phyloP scores from a whole-genome alignment of 495 filamentous ascomycete species.

The Neurospora sp. region DNA sequence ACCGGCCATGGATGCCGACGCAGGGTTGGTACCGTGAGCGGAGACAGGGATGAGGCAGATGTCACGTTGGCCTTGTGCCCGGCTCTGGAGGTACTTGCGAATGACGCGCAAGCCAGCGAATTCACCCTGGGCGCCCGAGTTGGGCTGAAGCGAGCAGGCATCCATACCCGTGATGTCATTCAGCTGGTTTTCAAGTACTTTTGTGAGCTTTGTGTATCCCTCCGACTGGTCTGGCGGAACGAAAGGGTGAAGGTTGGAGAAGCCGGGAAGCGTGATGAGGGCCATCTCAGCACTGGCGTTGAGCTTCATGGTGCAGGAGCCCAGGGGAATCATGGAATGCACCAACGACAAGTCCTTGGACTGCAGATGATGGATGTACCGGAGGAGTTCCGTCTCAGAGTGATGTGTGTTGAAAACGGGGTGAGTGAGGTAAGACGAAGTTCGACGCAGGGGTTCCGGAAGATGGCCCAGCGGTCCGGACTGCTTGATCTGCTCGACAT shows the following conservation, averaged over 20 bases:
- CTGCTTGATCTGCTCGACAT: background rate
- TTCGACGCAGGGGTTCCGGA: slow-evolving; percentile 57
- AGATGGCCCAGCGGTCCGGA: slow-evolving; percentile 35
- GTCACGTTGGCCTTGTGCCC: slow-evolving; percentile 59
- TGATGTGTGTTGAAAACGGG: slow-evolving; percentile 96
- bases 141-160: slow-evolving; percentile 84
- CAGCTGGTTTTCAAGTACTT: slow-evolving; percentile 66
- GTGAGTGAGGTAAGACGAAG: slow-evolving; percentile 71
- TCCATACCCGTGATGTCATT: slow-evolving; percentile 85
- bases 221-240: slow-evolving; percentile 50
- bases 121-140: slow-evolving; percentile 95
- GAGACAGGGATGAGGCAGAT: slow-evolving; percentile 96
- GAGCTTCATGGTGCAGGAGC: slow-evolving; percentile 99
- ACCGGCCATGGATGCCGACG: slow-evolving; percentile 92
- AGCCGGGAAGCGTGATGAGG: slow-evolving; percentile 76
- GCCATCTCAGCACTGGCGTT: slow-evolving; percentile 88
- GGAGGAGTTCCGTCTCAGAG: slow-evolving; percentile 90
- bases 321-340: slow-evolving; percentile 99
- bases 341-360: slow-evolving; percentile 92
- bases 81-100: slow-evolving; percentile 70
- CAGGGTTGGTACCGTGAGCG: slow-evolving; percentile 94
- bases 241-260: slow-evolving; percentile 82
- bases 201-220: slow-evolving; percentile 62
- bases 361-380: slow-evolving; percentile 90
- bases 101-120: slow-evolving; percentile 92